These are phyloP conservation scores for Paragyromitra xinjiangensis DNA, from an alignment of 495 filamentous ascomycete genomes.

Conservation along the genomic window DNA sequence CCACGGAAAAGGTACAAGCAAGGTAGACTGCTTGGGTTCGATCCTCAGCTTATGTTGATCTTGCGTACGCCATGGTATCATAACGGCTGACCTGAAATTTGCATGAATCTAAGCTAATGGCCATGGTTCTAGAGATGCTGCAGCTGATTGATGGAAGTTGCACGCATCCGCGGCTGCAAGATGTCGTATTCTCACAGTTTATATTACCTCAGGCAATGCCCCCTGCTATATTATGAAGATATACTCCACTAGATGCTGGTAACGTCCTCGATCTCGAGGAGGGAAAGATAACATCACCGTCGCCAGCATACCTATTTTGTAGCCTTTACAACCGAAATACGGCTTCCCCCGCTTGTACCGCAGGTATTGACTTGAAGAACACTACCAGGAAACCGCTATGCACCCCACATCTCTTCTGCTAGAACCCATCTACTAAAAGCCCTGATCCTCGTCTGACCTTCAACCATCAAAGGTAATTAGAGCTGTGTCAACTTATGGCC, in stretches of 20 bases:
- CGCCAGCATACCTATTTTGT: constrained; percentile 9
- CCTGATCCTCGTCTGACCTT: constrained; percentile 10
- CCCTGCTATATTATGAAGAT: constrained; percentile 23
- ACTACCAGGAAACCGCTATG: constrained; percentile 15
- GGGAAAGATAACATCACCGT: constrained; percentile 9
- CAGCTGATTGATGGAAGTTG: constrained; percentile 10
- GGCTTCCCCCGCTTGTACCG: constrained; percentile 6
- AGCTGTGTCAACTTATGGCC: constrained; percentile 9
- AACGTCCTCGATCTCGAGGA: background rate
- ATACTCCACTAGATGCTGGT: constrained; percentile 11
- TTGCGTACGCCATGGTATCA: constrained; percentile 21
- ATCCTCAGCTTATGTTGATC: constrained; percentile 26
- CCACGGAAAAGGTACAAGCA: background rate
- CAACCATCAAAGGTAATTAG: constrained; percentile 6
- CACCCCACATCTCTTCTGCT: constrained; percentile 14
- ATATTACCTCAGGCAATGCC: background rate
- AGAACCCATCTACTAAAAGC: background rate
- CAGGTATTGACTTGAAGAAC: constrained; percentile 4
- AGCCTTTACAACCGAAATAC: constrained; percentile 3
- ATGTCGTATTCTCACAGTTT: constrained; percentile 7
- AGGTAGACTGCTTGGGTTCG: constrained; percentile 2
- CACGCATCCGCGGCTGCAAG: constrained; percentile 21
- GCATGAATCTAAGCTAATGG: constrained; percentile 2
- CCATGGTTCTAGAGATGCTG: constrained; percentile 11
- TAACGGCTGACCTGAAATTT: constrained; percentile 1